Conservation (phyloP, 495 filamentous ascomycete genomes). For the Hypoxylon lienhwacheense region DNA sequence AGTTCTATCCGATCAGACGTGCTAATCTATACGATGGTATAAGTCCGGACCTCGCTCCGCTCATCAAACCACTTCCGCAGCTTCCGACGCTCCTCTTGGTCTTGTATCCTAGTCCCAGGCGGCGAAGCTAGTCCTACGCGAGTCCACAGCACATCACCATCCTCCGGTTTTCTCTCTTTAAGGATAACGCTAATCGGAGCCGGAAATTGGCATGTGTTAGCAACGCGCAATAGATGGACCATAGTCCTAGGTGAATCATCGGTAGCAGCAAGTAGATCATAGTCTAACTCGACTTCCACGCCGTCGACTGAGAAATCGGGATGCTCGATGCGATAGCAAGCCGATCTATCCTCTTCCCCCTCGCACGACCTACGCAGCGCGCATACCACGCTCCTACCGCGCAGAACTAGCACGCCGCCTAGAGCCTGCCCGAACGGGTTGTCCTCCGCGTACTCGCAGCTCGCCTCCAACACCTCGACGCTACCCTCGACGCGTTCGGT, state of each 20-base stretch:
- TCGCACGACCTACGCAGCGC: background rate
- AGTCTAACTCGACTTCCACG: background rate
- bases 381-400: background rate
- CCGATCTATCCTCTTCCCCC: background rate
- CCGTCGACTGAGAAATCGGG: background rate
- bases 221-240: background rate
- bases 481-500: too few relatives aligned
- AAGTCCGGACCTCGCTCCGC: background rate
- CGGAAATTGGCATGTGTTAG: background rate
- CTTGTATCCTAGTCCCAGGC: background rate
- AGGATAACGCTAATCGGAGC: background rate
- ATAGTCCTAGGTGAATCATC: too few relatives aligned
- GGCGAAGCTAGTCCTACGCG: background rate
- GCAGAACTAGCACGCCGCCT: background rate
- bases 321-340: background rate
- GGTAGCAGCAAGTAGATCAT: too few relatives aligned
- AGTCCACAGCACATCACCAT: background rate
- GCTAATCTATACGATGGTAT: background rate
- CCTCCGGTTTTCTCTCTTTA: background rate
- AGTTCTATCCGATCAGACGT: too few relatives aligned
- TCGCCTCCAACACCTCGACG: background rate
- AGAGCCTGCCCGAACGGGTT: conserved; percentile 1
- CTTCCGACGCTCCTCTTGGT: background rate
- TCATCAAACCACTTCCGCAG: background rate
- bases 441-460: background rate